phyloP scores from a whole-genome alignment of 208 protist species.

The Phytomonas sp. region DNA sequence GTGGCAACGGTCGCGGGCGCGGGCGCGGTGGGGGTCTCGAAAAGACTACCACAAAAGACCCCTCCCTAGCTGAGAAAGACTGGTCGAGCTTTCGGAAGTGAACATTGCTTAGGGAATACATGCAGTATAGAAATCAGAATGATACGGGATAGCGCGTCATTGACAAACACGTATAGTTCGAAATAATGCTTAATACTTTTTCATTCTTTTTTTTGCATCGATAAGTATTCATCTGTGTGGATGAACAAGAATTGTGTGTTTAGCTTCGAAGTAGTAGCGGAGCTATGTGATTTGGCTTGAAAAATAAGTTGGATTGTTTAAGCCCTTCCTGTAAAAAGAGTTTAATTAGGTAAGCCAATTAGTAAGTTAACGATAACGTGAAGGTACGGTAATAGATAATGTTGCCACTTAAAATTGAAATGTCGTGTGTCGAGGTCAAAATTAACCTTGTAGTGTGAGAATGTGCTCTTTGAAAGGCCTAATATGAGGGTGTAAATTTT shows the following conservation, averaged over 20 bases:
- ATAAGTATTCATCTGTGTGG: background rate
- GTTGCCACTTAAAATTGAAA: background rate
- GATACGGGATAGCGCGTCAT: background rate
- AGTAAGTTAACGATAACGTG: background rate
- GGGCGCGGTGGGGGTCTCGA: conserved; percentile 13
- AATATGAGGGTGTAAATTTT: background rate
- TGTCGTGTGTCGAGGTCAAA: background rate
- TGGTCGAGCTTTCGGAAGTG: conserved; percentile 19
- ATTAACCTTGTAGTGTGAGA: background rate
- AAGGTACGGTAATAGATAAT: background rate
- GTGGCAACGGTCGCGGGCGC: conserved; percentile 17
- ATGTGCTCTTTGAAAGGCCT: background rate
- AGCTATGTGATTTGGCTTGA: background rate
- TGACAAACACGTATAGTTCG: background rate
- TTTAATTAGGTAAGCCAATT: background rate
- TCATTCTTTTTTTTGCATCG: background rate
- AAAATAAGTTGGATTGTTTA: background rate
- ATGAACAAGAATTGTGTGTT: background rate
- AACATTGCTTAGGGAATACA: background rate
- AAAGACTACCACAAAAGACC: conserved; percentile 1
- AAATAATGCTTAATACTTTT: background rate
- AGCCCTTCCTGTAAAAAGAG: background rate
- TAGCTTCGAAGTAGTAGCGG: background rate
- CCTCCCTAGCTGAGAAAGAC: conserved; percentile 12
- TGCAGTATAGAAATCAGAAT: background rate